Base-by-base conservation (phyloP, 176 grass and related monocot species). In the Musa beccarii region DNA sequence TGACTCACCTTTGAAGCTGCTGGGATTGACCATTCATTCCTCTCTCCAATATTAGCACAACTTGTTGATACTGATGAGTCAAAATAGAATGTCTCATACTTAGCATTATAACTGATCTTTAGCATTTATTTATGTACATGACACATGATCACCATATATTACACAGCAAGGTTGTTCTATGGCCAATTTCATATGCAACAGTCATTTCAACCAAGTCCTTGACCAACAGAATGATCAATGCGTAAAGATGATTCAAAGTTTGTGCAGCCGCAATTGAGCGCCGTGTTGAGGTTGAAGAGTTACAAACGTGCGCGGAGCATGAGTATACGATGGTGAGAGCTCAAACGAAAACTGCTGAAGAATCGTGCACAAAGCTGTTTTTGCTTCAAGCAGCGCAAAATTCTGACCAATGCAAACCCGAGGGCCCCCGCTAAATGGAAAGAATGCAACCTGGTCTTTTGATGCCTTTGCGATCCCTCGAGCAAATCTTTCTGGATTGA, bases 251-350 rank as follows among this genome's bases (percentile, higher is more conserved):
- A 28, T 25, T 66, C 63, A 96, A 54, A 96, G 69, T 25, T 78
- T 96, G 52, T 28, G 81, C 19, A 92, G 68, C 75, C 71, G 84
- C 28, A 96, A 83, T n/a, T 11, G 92, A 7, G 80, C 89, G 67
- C 86, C 86, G n/a, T 96, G 80, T 80, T 96, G 86, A 1, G 92
- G 92, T 23, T 87, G 89, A 24, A 96, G 51, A 10, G 75, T 89
- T 49, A 85, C 0, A 68, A 96, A 66, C 16, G 67, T 68, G 56
- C 83, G 76, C 0, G 92, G 92, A 5, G 89, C 80, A 12, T 96
- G 92, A 1, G 63, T 78, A 69, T 96, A 96, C 9, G 78, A 84
- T 0, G 85, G 82, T 0, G 86, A 96, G 1, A 96, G 73, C 76
- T 86, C 78, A n/a, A 96, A 87, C 22, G 89, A 72, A 75, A 92